A percentile compares a stretch with the other conserved stretches of the same genome.
phyloP scores from a whole-genome alignment of 345 rosid species.

The Eucalyptus sp. region DNA sequence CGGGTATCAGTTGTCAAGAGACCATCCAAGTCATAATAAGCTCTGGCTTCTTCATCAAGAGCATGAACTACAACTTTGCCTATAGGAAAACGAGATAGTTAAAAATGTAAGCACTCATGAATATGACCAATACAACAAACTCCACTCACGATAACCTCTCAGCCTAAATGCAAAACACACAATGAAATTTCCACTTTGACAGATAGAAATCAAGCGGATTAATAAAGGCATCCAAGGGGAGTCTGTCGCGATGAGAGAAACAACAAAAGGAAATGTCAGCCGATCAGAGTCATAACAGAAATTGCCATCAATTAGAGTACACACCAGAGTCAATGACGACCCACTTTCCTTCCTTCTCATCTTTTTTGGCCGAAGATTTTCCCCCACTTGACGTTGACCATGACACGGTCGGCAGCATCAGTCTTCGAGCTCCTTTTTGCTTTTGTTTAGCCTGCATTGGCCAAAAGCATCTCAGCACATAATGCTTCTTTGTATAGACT shows the following conservation, averaged over 20 bases:
- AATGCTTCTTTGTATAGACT: background rate
- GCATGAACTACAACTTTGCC: conserved; percentile 86
- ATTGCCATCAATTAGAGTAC: background rate
- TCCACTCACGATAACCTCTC: background rate
- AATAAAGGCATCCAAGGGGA: background rate
- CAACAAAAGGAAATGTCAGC: background rate
- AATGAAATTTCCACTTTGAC: background rate
- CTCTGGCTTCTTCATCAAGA: conserved; percentile 90
- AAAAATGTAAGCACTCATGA: background rate
- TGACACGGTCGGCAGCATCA: conserved; percentile 44
- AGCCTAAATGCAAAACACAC: background rate
- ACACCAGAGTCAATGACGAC: conserved; percentile 73
- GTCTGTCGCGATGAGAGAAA: background rate
- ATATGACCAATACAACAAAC: background rate
- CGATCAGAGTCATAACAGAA: background rate
- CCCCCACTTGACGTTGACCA: background rate
- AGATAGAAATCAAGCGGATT: background rate
- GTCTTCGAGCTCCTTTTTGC: conserved; percentile 56
- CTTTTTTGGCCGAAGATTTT: conserved; percentile 11
- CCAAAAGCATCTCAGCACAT: background rate
- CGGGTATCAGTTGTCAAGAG: conserved; percentile 34
- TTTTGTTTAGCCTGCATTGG: conserved; percentile 69
- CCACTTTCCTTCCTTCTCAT: conserved; percentile 76
- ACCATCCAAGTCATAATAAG: conserved; percentile 67
- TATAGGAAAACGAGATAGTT: conserved; percentile 1